phyloP scores from a whole-genome alignment of 192 early-diverging fungal genomes.

The Coemansia erecta region DNA sequence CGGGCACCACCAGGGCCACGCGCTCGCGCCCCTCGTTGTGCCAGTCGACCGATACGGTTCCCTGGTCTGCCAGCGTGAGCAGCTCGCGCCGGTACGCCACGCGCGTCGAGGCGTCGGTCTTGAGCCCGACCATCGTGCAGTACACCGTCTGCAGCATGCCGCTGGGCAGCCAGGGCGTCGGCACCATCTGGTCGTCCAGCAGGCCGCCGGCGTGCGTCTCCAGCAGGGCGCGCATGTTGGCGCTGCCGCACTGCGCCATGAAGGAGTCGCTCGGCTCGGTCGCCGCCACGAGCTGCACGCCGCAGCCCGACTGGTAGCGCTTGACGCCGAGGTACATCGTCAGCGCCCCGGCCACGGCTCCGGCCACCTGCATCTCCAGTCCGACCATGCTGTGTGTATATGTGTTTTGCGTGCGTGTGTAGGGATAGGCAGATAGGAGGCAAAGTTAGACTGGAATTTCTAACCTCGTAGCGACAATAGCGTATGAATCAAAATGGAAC shows the following conservation, averaged over 20 bases:
- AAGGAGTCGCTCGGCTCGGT: background rate
- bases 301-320: too few relatives aligned
- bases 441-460: too few relatives aligned
- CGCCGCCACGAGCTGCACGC: too few relatives aligned
- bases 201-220: constrained; percentile 33
- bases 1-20: constrained; percentile 76
- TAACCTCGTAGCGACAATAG: too few relatives aligned
- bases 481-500: too few relatives aligned
- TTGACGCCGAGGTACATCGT: too few relatives aligned
- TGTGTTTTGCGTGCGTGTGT: too few relatives aligned
- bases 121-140: constrained; percentile 32
- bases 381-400: too few relatives aligned
- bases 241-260: background rate
- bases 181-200: constrained; percentile 59
- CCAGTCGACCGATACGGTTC: constrained; percentile 86
- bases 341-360: too few relatives aligned
- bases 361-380: too few relatives aligned
- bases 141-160: constrained; percentile 77
- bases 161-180: constrained; percentile 70
- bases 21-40: constrained; percentile 51
- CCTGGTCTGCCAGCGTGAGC: constrained; percentile 69
- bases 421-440: too few relatives aligned
- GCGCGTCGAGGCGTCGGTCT: constrained; percentile 21
- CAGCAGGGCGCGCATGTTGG: constrained; percentile 54
- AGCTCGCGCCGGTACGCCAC: constrained; percentile 46